Evolutionary conservation across 192 early-diverging fungal species (phyloP), one percentile per base, ranked within the genome.

Genomic region (Coemansia reversa): DNA sequence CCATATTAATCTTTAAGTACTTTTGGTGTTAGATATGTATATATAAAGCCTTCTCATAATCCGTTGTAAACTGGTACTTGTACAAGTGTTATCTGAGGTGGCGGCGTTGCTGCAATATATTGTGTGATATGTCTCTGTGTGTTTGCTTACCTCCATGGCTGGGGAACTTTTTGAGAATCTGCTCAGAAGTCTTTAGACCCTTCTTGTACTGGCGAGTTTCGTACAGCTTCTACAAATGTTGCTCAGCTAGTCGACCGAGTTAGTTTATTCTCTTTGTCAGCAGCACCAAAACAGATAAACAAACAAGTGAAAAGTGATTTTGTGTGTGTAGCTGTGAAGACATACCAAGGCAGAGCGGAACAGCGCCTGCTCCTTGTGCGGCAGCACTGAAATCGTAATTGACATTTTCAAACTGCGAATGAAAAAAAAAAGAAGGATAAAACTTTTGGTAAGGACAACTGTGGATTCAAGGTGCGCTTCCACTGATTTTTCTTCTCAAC

Each of bases 191-290:
- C 74, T 97, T 96, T 19, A 99, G 74, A 11, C 95, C 97, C 64
- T 92, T 94, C 76, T 96, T 95, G 85, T 96, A 95, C 72, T 97
- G 93, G 71, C 92, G 93, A 63, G 86, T 79, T 78, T 99, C 97
- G 75, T 94, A 97, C 66, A 91, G 85, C 90, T 93, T 95, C 93
- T 95, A 82, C 16, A 55, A 3, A 27, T 47, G 7, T 22, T 63
- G 16, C 16, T 9, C n/a, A 61, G 28, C 4, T 24, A 18, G 12
- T 19, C 30, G 18, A 22, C 20, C n/a, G 16, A 53, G 7, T 27
- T 55, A 67, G 47, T 20, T 25, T 28, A 61, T 55, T 30, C 58
- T 23, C 4, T 24, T 16, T 51, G 49, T 32, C 6, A 39, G 18
- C 33, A 5, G 33, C 6, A 35, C 6, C 6, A 35, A 35, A 35